Conservation (phyloP, 2,329 filamentous ascomycete species). For the Fusarium sp. region DNA sequence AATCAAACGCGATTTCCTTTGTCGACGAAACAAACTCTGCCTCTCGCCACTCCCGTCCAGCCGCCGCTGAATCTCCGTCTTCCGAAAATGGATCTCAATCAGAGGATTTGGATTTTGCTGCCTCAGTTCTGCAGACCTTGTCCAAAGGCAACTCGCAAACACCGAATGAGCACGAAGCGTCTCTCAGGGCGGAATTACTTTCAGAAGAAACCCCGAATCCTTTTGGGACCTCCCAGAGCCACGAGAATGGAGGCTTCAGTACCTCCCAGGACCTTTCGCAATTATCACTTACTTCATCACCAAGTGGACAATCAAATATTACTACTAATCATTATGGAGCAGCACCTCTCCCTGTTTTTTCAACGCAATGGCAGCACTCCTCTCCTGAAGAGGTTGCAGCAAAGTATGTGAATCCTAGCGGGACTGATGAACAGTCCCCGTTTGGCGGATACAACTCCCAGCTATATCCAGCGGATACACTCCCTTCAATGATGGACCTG, state of each 20-base stretch:
- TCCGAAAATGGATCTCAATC: not conserved
- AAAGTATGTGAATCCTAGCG: not conserved
- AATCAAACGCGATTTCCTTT: not conserved
- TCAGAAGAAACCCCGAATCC: accelerated
- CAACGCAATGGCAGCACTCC: not conserved
- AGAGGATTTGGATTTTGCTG: not conserved
- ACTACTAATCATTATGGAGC: accelerated
- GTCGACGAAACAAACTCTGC: not conserved
- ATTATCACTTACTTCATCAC: not conserved
- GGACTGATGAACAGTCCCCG: not conserved
- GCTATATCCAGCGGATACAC: not conserved
- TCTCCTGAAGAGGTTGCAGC: not conserved
- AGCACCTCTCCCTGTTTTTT: accelerated
- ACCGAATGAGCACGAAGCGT: no score
- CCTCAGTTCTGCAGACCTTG: accelerated
- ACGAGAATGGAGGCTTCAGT: not conserved
- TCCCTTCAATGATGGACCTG: not conserved
- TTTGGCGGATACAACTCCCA: not conserved
- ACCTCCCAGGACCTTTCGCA: accelerated
- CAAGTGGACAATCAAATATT: accelerated
- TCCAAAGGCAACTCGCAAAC: accelerated
- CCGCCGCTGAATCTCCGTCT: not conserved
- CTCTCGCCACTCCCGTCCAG: not conserved
- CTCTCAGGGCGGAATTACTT: accelerated
- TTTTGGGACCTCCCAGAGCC: accelerated